Evolutionary conservation across 257 asterid species (phyloP).

Genomic region (Verbena officinalis): DNA sequence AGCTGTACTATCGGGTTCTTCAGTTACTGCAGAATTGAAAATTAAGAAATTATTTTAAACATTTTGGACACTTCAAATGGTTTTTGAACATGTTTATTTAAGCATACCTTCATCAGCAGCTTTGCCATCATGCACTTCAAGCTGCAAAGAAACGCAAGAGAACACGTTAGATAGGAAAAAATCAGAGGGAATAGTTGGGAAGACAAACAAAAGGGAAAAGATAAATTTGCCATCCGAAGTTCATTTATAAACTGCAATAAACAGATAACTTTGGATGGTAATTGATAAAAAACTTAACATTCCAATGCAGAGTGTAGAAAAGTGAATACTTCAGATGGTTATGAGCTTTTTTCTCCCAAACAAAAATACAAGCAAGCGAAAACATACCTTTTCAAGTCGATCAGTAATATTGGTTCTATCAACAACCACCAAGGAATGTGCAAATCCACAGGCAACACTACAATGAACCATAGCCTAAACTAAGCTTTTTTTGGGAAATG

Average conservation of each 20-base stretch:
- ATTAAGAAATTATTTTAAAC: conserved; percentile 15
- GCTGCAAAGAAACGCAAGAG: conserved; percentile 50
- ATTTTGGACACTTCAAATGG: conserved; percentile 1
- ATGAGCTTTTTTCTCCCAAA: too few relatives aligned
- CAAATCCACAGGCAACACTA: conserved; percentile 95
- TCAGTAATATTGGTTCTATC: conserved; percentile 74
- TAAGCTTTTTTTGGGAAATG: conserved; percentile 15
- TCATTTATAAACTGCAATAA: too few relatives aligned
- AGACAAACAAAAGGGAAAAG: neutral
- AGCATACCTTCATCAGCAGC: conserved; percentile 72
- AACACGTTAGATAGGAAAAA: conserved; percentile 35
- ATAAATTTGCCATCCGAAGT: too few relatives aligned
- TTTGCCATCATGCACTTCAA: conserved; percentile 88
- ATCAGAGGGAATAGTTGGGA: too few relatives aligned
- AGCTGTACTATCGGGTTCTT: conserved; percentile 40
- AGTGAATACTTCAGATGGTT: too few relatives aligned
- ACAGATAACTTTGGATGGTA: too few relatives aligned
- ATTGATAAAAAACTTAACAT: too few relatives aligned
- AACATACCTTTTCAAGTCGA: conserved; percentile 71
- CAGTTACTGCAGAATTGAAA: conserved; percentile 44
- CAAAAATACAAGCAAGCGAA: too few relatives aligned
- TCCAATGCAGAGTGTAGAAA: too few relatives aligned
- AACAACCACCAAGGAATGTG: conserved; percentile 79
- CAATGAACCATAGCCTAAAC: conserved; percentile 9
- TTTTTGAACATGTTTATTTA: conserved; percentile 2